Evolutionary conservation across 805 yeast species (phyloP).

Genomic region (Wickerhamiella cacticola): DNA sequence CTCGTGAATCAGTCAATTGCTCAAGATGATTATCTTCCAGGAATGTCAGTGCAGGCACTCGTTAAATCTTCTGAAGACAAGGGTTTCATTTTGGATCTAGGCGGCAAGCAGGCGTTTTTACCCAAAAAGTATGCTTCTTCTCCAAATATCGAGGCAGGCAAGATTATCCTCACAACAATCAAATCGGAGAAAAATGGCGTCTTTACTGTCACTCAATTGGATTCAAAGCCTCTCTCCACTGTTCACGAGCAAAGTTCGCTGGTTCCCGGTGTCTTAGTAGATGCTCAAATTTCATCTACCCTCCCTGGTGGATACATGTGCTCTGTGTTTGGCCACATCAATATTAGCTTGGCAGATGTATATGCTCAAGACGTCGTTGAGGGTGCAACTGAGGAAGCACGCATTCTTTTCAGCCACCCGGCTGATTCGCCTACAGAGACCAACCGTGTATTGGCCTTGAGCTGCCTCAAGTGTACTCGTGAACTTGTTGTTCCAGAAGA

Average conservation of each 20-base stretch:
- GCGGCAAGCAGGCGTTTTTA: slow-evolving; percentile 45
- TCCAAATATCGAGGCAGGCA: slow-evolving; percentile 42
- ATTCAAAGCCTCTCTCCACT: slow-evolving; percentile 48
- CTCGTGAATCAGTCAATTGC: slow-evolving; percentile 49
- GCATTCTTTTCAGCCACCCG: slow-evolving; percentile 22
- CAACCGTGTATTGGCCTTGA: slow-evolving; percentile 50
- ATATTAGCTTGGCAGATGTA: slow-evolving; percentile 56
- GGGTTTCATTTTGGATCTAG: slow-evolving; percentile 68
- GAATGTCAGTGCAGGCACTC: slow-evolving; percentile 60
- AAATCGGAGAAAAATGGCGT: slow-evolving; percentile 17
- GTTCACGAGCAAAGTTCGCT: slow-evolving; percentile 44
- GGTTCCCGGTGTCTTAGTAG: slow-evolving; percentile 74
- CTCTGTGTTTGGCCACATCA: slow-evolving; percentile 61
- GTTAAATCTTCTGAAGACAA: slow-evolving; percentile 82
- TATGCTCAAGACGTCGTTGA: slow-evolving; percentile 39
- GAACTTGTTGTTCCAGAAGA: slow-evolving; percentile 23
- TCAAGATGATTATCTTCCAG: slow-evolving; percentile 45
- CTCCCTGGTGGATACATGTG: slow-evolving; percentile 53
- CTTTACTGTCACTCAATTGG: slow-evolving; percentile 25
- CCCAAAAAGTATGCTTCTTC: slow-evolving; percentile 49
- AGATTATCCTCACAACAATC: slow-evolving; percentile 54
- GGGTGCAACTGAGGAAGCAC: slow-evolving; percentile 12
- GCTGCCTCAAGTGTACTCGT: slow-evolving; percentile 47
- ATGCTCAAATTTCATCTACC: slow-evolving; percentile 53
- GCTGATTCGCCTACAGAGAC: slow-evolving; percentile 28